Evolutionary conservation across 257 asterid species (phyloP).

Genomic region (Petrea volubilis): DNA sequence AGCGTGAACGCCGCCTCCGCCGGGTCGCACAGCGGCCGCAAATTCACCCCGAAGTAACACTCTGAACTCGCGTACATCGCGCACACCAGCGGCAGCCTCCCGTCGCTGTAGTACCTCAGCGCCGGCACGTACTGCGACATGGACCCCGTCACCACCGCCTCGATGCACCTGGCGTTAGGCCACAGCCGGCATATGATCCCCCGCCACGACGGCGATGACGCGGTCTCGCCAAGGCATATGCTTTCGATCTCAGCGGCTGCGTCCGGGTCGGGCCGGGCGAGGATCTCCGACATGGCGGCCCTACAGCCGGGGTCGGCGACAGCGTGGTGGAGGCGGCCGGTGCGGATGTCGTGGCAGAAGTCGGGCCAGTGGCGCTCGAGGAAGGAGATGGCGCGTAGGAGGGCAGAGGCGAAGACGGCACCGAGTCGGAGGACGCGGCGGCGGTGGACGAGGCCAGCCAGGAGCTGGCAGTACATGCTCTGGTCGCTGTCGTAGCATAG

Average conservation of each 20-base stretch:
- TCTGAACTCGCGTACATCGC: conserved; percentile 81
- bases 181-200: conserved; percentile 66
- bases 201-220: conserved; percentile 63
- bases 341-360: conserved; percentile 58
- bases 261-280: conserved; percentile 41
- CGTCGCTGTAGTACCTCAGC: conserved; percentile 58
- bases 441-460: conserved; percentile 74
- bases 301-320: conserved; percentile 54
- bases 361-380: conserved; percentile 66
- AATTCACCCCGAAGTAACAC: conserved; percentile 70
- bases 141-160: conserved; percentile 84
- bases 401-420: conserved; percentile 79
- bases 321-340: conserved; percentile 40
- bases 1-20: conserved; percentile 63
- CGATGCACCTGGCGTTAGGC: conserved; percentile 76
- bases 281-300: conserved; percentile 38
- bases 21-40: conserved; percentile 63
- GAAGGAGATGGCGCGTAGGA: conserved; percentile 76
- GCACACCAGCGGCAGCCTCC: conserved; percentile 59
- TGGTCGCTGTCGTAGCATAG: conserved; percentile 70
- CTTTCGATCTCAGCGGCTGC: conserved; percentile 60
- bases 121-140: conserved; percentile 81
- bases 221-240: conserved; percentile 36
- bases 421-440: conserved; percentile 79
- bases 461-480: conserved; percentile 83